Evolutionary conservation across 805 yeast genomes (phyloP).

Genomic region (Suhomyces faveliae): DNA sequence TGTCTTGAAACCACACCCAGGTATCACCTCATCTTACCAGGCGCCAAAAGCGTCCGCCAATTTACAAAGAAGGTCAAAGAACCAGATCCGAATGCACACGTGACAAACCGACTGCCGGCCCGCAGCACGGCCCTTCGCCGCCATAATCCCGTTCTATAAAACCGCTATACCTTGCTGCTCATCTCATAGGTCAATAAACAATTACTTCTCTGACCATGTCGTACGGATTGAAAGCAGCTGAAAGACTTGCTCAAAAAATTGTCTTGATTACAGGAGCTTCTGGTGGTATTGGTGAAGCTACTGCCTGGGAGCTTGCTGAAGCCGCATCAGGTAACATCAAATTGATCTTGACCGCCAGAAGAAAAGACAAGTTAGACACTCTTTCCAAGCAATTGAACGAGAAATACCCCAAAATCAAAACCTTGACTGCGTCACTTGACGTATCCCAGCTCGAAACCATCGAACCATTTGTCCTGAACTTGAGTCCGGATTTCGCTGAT

Average conservation of each 20-base stretch:
- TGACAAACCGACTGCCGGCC: background rate
- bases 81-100: background rate
- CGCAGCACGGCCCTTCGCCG: background rate
- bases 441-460: slow-evolving; percentile 41
- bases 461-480: slow-evolving; percentile 46
- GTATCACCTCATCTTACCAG: background rate
- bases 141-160: background rate
- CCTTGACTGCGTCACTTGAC: slow-evolving; percentile 59
- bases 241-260: slow-evolving; percentile 75
- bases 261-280: slow-evolving; percentile 95
- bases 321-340: slow-evolving; percentile 71
- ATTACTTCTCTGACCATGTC: slow-evolving; percentile 44
- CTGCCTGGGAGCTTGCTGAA: slow-evolving; percentile 81
- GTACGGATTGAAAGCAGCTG: slow-evolving; percentile 70
- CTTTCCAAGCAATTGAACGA: slow-evolving; percentile 46
- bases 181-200: background rate
- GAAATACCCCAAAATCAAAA: slow-evolving; percentile 48
- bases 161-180: background rate
- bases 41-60: background rate
- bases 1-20: background rate
- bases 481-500: slow-evolving; percentile 61
- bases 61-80: background rate
- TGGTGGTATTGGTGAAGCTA: slow-evolving; percentile 91
- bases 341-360: slow-evolving; percentile 75
- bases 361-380: slow-evolving; percentile 57